Base-by-base conservation (phyloP, 1,284 basidiomycete genomes). In the Ceratobasidium theobromae region DNA sequence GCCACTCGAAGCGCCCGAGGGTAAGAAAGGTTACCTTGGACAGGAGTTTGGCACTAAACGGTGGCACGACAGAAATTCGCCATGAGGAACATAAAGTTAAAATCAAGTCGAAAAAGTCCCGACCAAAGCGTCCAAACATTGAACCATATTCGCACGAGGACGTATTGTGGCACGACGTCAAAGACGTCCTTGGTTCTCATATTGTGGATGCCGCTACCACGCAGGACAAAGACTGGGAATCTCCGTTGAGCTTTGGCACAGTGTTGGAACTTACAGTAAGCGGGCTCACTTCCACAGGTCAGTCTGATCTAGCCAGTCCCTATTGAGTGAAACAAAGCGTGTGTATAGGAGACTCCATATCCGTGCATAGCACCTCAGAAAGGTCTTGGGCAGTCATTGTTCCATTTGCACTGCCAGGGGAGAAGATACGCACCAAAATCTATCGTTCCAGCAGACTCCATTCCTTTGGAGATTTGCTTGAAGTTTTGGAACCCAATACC, bases 321-420 rank as follows among this genome's bases (percentile, higher is more conserved):
- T 35, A 16, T 32, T 33, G 43, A 51, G n/a, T 21, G 35, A 51
- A 25, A 32, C n/a, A n/a, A 27, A 25, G 16, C 23, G 30, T 27
- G 55, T 69, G 18, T 28, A 6, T 71, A 92, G 89, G 89, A 55
- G 85, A 87, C 71, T 88, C 86, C 0, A 76, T 93, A n/a, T 88
- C 84, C 1, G 70, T 84, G 16, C 79, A 82, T 16, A 79, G 82
- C 0, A 75, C 77, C 1, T 74, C 78, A 0, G 76, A 79, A 54
- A 80, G 79, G 1, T 82, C 85, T 41, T 96, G 94, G 91, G 86
- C 87, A 0, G 79, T 96, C 35, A 80, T 92, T 30, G 84, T 90
- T 0, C 95, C 94, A 0, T 91, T 94, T 71, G 84, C 86, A 3
- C 81, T 97, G 16, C 91, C 93, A 0, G 87, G 87, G 11, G 95